phyloP scores from a whole-genome alignment of 164 flowering plant genomes.

The Vitis vinifera region DNA sequence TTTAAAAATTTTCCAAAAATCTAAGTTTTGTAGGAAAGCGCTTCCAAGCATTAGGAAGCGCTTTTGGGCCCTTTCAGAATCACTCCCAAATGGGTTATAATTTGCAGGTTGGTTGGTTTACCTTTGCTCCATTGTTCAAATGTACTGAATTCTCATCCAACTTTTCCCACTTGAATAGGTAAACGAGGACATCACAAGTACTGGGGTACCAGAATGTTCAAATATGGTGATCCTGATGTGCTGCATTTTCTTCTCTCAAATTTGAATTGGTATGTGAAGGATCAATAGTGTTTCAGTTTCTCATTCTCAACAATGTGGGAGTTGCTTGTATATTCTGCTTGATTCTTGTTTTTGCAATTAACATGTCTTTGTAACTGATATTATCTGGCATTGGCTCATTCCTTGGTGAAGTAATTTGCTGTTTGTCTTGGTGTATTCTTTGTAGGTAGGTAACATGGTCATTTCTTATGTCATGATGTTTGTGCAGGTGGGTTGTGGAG shows the following conservation, averaged over 20 bases:
- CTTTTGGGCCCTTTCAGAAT: no score
- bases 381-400: background rate
- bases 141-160: background rate
- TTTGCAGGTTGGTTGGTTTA: background rate
- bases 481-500: conserved; percentile 91
- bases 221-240: conserved; percentile 88
- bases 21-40: no score
- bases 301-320: background rate
- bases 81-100: no score
- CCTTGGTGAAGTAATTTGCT: background rate
- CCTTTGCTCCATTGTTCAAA: background rate
- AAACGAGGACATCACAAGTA: conserved; percentile 91
- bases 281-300: no score
- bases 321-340: background rate
- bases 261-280: conserved; percentile 67
- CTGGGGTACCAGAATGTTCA: conserved; percentile 99
- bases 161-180: conserved; percentile 45
- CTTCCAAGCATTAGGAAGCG: no score
- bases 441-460: conserved; percentile 6
- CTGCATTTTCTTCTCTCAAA: conserved; percentile 92
- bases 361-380: background rate
- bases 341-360: background rate
- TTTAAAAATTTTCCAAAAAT: no score
- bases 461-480: conserved; percentile 14
- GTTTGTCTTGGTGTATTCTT: background rate